Evolutionary conservation across 208 protist species (phyloP), one percentile per base, ranked within the genome.

Genomic region (Herpetomonas tarakana): DNA sequence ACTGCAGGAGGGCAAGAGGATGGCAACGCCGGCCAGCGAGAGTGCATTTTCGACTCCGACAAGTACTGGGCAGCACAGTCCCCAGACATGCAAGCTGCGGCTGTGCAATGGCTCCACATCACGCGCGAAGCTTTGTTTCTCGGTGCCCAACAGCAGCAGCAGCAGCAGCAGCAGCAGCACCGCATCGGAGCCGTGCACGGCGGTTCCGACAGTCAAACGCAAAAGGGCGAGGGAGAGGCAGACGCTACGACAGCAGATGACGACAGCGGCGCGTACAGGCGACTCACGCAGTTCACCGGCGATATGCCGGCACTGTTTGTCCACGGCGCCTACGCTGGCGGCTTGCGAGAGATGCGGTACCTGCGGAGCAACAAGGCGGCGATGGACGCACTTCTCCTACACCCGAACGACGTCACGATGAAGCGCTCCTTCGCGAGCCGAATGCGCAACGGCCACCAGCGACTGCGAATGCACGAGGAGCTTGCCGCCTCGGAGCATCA

Each of bases 331-430:
- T 85, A 85, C 58, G 79, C 76, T 7, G 88, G 88, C 22, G 73
- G 82, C 0, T 44, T 58, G 27, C 38, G 62, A 14, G 82, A 91
- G 65, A 75, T 94, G 57, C 71, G 60, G 9, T 94, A 94, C 60
- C 59, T 94, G 60, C 72, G 77, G 55, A 69, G 67, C 39, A 94
- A 94, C 54, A 72, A 67, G 22, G 59, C 65, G 12, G 88, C 88
- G 1, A 62, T 91, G 62, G 81, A 94, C 58, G 83, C 83, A 52
- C 27, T 94, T 30, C 66, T 94, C 46, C 74, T 94, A 59, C 81
- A 83, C 59, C 82, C 88, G 3, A 86, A 94, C 52, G 88, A 94
- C 53, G 71, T 90, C 28, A 59, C 72, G 1, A 80, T 88, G 19
- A 90, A 90, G 69, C 72, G 75, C 25, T 78, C 68, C 51, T 90